Evolutionary conservation across 441 rosid species (phyloP).

Genomic region (Eutrema salsugineum): DNA sequence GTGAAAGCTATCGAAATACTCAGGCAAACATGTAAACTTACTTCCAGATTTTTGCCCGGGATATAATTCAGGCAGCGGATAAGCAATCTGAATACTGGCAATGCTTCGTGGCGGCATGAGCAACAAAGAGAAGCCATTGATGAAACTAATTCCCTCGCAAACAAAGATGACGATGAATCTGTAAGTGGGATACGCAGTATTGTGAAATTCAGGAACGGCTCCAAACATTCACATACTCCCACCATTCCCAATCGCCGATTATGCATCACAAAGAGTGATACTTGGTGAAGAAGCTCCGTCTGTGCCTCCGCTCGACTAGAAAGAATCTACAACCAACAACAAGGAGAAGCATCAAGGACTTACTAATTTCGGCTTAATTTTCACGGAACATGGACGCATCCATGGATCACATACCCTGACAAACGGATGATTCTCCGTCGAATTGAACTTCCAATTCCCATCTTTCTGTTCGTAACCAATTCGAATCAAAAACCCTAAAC

Average conservation of each 20-base stretch:
- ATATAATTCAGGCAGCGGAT: constrained; percentile 51
- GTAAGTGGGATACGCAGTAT: constrained; percentile 50
- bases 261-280: constrained; percentile 59
- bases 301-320: constrained; percentile 58
- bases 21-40: constrained; percentile 33
- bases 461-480: constrained; percentile 45
- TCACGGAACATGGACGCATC: background rate
- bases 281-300: constrained; percentile 66
- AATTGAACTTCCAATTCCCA: constrained; percentile 50
- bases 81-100: constrained; percentile 62
- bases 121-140: constrained; percentile 85
- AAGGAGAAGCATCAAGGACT: constrained; percentile 2
- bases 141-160: constrained; percentile 58
- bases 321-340: constrained; percentile 55
- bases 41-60: constrained; percentile 48
- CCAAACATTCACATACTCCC: constrained; percentile 72
- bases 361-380: background rate
- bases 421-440: constrained; percentile 70
- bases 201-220: constrained; percentile 61
- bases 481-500: constrained; percentile 61
- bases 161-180: constrained; percentile 41
- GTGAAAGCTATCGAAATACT: too few relatives aligned
- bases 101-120: constrained; percentile 54
- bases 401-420: constrained; percentile 47
- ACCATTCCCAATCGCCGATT: constrained; percentile 49